phyloP scores from a whole-genome alignment of 1,284 basidiomycete genomes.

The Fomitopsis schrenkii region DNA sequence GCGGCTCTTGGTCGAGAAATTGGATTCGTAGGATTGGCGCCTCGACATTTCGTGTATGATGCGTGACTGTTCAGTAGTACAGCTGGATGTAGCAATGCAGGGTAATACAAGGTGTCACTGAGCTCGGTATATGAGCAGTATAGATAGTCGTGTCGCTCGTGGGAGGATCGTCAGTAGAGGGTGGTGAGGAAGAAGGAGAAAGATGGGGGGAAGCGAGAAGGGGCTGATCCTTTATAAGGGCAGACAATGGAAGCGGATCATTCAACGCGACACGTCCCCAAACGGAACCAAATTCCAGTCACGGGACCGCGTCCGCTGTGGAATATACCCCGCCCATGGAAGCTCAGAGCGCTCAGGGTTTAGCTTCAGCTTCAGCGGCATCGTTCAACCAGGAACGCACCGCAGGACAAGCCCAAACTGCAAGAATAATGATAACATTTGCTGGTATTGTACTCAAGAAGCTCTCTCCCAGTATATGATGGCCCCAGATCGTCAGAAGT shows the following conservation, averaged over 20 bases:
- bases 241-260: not conserved
- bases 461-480: not conserved
- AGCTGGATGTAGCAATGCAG: not conserved
- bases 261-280: not conserved
- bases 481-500: conserved; percentile 40
- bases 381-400: too few species aligned
- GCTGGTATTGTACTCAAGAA: not conserved
- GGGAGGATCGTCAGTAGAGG: not conserved
- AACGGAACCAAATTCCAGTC: not conserved
- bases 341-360: too few species aligned
- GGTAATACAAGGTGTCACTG: not conserved
- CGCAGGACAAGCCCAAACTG: not conserved
- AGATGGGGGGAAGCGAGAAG: not conserved
- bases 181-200: not conserved
- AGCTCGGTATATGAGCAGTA: not conserved
- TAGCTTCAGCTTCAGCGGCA: too few species aligned
- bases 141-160: not conserved
- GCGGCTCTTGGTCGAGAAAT: not conserved
- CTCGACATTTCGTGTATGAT: not conserved
- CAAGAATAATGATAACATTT: not conserved
- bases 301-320: not conserved
- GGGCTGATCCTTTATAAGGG: not conserved
- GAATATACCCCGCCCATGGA: not conserved
- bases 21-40: not conserved
- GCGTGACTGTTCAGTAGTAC: not conserved